Conservation (phyloP, 1,139 yeast genomes). For the Tardiomyces blankii region DNA sequence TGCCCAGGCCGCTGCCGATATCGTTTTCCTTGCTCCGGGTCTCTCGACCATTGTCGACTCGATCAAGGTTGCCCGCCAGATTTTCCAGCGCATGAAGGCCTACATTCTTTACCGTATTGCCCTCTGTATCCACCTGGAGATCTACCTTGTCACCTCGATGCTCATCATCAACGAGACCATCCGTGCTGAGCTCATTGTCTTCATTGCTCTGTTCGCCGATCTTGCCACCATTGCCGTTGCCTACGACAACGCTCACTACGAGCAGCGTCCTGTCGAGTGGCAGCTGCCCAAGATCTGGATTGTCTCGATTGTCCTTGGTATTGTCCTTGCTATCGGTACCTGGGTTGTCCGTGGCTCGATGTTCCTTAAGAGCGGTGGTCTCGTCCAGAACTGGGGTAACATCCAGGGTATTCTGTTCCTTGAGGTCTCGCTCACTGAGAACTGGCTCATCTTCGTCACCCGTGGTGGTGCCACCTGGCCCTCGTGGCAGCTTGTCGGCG, state of each 20-base stretch:
- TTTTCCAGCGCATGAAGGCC: constrained; percentile 79
- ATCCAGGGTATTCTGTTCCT: constrained; percentile 59
- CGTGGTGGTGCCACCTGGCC: constrained; percentile 77
- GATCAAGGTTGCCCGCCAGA: constrained; percentile 73
- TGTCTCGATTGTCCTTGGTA: constrained; percentile 58
- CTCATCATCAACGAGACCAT: constrained; percentile 57
- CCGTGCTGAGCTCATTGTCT: constrained; percentile 58
- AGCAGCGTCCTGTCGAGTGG: constrained; percentile 97
- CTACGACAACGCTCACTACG: constrained; percentile 88
- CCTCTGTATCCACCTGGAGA: constrained; percentile 59
- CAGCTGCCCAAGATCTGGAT: constrained; percentile 83
- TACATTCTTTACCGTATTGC: constrained; percentile 75
- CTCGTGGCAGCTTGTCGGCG: constrained; percentile 66
- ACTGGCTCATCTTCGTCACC: constrained; percentile 70
- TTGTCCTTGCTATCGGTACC: constrained; percentile 56
- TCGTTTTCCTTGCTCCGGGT: constrained; percentile 64
- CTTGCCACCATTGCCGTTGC: constrained; percentile 72
- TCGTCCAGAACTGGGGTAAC: constrained; percentile 62
- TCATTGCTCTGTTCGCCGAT: constrained; percentile 69
- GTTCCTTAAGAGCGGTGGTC: constrained; percentile 51
- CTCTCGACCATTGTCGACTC: constrained; percentile 70
- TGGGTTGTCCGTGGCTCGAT: constrained; percentile 66
- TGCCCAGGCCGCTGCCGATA: constrained; percentile 72
- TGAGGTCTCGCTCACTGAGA: constrained; percentile 65
- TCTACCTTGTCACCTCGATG: constrained; percentile 66